Evolutionary conservation across 352 stramenopile genomes (phyloP).

Genomic region (Phytophthora sansomeana): DNA sequence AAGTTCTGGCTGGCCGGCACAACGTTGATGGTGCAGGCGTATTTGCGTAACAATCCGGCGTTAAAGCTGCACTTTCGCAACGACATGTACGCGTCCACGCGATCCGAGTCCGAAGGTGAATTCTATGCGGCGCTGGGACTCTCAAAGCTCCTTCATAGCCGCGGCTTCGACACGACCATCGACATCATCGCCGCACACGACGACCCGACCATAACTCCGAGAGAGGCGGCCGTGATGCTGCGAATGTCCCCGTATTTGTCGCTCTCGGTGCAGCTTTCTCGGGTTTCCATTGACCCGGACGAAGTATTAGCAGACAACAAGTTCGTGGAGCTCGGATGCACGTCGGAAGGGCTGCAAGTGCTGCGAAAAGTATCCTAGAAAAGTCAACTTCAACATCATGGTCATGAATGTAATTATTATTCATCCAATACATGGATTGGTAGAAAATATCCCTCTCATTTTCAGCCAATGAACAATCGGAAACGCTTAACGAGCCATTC

Average conservation of each 20-base stretch:
- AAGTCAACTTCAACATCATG: conserved; percentile 26
- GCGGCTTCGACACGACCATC: conserved; percentile 53
- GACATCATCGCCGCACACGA: conserved; percentile 50
- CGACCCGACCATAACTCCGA: conserved; percentile 53
- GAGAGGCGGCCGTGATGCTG: conserved; percentile 56
- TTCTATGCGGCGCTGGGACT: conserved; percentile 59
- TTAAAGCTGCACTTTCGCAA: conserved; percentile 65
- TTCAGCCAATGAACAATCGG: conserved; percentile 29
- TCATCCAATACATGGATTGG: conserved; percentile 1
- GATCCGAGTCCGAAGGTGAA: conserved; percentile 47
- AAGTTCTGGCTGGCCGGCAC: conserved; percentile 64
- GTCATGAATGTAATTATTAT: conserved; percentile 6
- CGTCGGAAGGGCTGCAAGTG: conserved; percentile 56
- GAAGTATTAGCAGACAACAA: conserved; percentile 43
- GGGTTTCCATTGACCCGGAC: conserved; percentile 44
- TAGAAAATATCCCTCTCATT: background rate
- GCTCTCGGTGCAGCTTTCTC: conserved; percentile 52
- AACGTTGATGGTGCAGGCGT: conserved; percentile 35
- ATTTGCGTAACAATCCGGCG: conserved; percentile 42
- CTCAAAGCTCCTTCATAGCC: conserved; percentile 39
- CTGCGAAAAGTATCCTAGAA: conserved; percentile 61
- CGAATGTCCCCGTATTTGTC: conserved; percentile 59
- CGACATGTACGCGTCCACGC: conserved; percentile 77
- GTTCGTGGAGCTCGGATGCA: conserved; percentile 57
- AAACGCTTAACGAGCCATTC: conserved; percentile 14